These are phyloP conservation scores for Sugiyamaella grinbergsii DNA, from an alignment of 1,139 yeast genomes.

Conservation along the genomic window DNA sequence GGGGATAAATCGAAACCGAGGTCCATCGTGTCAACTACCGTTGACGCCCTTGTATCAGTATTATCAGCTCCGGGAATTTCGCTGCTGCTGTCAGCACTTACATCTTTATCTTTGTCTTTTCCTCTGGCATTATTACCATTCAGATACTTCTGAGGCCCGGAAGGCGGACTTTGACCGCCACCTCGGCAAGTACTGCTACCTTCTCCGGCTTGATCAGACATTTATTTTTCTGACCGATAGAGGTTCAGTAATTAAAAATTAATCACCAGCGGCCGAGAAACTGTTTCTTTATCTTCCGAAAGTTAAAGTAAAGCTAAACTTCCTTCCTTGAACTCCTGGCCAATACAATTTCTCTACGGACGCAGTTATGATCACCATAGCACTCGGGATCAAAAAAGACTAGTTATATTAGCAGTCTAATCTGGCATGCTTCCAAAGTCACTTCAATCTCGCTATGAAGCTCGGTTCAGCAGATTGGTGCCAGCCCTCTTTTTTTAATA, in stretches of 20 bases:
- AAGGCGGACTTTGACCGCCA: not conserved
- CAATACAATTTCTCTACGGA: too few species aligned
- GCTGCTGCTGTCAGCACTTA: not conserved
- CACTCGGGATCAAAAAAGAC: slow-evolving; percentile 1
- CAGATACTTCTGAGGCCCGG: slow-evolving; percentile 14
- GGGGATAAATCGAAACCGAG: slow-evolving; percentile 20
- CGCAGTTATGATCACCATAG: too few species aligned
- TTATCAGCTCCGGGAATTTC: not conserved
- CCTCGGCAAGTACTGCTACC: not conserved
- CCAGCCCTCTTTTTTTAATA: too few species aligned
- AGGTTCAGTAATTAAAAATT: not conserved
- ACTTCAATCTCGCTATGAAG: too few species aligned
- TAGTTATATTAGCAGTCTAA: too few species aligned
- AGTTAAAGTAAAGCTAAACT: not conserved
- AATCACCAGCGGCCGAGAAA: not conserved
- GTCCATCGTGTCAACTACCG: not conserved
- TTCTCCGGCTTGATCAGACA: slow-evolving; percentile 6
- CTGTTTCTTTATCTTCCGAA: not conserved
- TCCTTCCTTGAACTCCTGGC: not conserved
- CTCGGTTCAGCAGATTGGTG: too few species aligned
- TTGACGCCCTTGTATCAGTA: not conserved
- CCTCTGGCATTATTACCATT: slow-evolving; percentile 4
- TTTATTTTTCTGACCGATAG: not conserved
- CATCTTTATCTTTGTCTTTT: not conserved
- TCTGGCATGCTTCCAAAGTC: too few species aligned